phyloP scores from a whole-genome alignment of 148 eudicot genomes.

The Persicaria maculosa region DNA sequence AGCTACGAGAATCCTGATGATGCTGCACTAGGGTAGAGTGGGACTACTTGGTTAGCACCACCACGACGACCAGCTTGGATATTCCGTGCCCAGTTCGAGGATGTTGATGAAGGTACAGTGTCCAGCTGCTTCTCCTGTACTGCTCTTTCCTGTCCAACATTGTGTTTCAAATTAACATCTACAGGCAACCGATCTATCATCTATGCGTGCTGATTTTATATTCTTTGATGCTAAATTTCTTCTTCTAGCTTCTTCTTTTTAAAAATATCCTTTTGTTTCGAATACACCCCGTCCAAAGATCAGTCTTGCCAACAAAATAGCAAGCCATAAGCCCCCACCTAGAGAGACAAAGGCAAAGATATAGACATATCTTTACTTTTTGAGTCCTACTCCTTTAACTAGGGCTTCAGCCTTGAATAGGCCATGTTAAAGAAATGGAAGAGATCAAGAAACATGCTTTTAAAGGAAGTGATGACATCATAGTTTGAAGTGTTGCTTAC shows the following conservation, averaged over 20 bases:
- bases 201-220: not conserved
- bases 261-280: not conserved
- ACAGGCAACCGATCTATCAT: not conserved
- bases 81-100: conserved; percentile 9
- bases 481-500: not conserved
- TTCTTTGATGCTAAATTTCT: not conserved
- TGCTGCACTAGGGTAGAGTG: conserved; percentile 10
- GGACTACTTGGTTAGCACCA: conserved; percentile 18
- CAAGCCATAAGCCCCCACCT: not conserved
- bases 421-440: not conserved
- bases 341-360: not conserved
- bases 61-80: conserved; percentile 9
- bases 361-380: not conserved
- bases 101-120: not conserved
- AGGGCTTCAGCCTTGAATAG: not conserved
- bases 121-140: conserved; percentile 1
- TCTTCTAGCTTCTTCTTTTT: not conserved
- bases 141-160: conserved; percentile 3
- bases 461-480: conserved; percentile 3
- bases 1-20: conserved; percentile 6
- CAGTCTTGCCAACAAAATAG: not conserved
- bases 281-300: not conserved
- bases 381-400: not conserved
- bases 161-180: not conserved
- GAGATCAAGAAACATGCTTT: not conserved